Conservation (phyloP, 257 asterid genomes). For the Nicotiana tabacum region DNA sequence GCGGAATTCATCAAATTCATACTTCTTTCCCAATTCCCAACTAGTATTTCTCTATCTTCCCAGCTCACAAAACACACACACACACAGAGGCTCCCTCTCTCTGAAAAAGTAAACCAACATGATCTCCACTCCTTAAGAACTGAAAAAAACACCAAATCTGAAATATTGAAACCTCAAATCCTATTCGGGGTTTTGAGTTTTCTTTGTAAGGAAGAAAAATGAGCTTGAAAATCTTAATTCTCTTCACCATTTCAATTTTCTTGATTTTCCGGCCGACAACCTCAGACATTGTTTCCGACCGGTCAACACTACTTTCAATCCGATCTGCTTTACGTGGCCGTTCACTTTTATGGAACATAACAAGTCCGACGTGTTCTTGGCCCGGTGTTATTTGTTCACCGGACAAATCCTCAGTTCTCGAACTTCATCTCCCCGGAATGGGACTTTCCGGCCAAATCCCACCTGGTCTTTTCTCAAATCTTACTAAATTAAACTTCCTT, state of each 20-base stretch:
- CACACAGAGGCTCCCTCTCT: too few relatives aligned
- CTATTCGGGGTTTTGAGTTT: constrained; percentile 2
- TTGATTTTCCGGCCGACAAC: constrained; percentile 24
- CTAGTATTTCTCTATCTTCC: neutral
- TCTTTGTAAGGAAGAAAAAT: neutral
- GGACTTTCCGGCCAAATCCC: constrained; percentile 73
- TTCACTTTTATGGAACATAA: constrained; percentile 59
- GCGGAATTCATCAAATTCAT: neutral
- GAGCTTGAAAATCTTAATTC: constrained; percentile 1
- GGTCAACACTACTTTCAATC: constrained; percentile 65
- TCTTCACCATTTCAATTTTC: neutral
- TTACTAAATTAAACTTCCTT: constrained; percentile 58
- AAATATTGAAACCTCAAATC: neutral
- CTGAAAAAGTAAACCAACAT: neutral
- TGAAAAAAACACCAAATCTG: neutral
- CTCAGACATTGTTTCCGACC: constrained; percentile 66
- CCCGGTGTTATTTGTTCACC: constrained; percentile 66
- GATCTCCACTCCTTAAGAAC: constrained; percentile 9
- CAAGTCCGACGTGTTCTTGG: constrained; percentile 72
- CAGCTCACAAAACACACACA: neutral
- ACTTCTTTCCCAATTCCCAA: neutral
- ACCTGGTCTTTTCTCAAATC: constrained; percentile 41
- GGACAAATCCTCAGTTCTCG: constrained; percentile 44
- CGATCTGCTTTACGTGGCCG: constrained; percentile 85
- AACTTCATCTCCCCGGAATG: constrained; percentile 83